These are phyloP conservation scores for Apophysomyces sp. DNA, from an alignment of 371 early-diverging fungal genomes.

Conservation along the genomic window DNA sequence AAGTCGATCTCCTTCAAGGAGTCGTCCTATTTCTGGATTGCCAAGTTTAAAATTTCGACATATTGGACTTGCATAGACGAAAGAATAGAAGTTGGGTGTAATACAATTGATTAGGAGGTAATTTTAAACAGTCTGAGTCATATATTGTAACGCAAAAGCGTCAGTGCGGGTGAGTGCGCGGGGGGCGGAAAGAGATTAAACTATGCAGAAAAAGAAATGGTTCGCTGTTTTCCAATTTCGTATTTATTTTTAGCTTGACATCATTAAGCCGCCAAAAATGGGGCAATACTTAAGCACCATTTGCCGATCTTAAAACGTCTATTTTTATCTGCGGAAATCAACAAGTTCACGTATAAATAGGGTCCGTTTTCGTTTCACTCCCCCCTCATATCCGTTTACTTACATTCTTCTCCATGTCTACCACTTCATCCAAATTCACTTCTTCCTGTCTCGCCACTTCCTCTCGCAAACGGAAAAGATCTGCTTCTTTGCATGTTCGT, in stretches of 20 bases:
- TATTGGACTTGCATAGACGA: no score
- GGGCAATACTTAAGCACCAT: not conserved
- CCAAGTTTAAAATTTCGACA: no score
- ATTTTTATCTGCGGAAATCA: not conserved
- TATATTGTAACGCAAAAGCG: not conserved
- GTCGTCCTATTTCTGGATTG: no score
- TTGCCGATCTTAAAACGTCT: conserved; percentile 1
- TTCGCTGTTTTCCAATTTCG: not conserved
- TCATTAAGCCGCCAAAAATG: not conserved
- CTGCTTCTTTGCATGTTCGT: conserved; percentile 26
- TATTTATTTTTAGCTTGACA: conserved; percentile 2
- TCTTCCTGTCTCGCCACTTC: not conserved
- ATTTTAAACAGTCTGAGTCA: no score
- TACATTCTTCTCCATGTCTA: not conserved
- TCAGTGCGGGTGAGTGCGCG: not conserved
- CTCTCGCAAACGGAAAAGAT: conserved; percentile 11
- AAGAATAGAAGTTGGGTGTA: no score
- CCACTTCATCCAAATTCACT: not conserved
- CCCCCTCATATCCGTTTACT: not conserved
- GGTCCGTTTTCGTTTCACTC: not conserved
- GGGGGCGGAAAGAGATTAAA: not conserved
- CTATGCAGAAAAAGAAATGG: not conserved
- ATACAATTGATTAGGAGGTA: no score
- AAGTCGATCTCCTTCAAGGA: no score
- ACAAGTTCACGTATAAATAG: not conserved